Evolutionary conservation across 164 flowering plant species (phyloP), one percentile per base, ranked within the genome.

Genomic region (Houttuynia cordata): DNA sequence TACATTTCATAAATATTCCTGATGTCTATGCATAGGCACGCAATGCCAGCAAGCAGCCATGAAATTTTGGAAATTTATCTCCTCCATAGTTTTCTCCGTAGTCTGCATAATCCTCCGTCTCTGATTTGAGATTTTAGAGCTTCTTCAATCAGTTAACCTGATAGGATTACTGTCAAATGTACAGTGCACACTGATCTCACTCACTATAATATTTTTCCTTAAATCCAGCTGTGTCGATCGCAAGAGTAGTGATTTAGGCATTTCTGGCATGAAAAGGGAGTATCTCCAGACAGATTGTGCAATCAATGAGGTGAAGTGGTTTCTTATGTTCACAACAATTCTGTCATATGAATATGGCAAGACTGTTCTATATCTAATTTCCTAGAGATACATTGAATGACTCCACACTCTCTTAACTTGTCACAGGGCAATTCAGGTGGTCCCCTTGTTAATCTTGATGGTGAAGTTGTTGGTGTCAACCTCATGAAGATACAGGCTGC

Each of bases 271-370:
- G 75, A 80, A 78, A 37, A 84, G 91, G 75, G 98, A 92, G 68
- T 92, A 85, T 71, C 62, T 92, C 37, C 98, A 92, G 59, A 83
- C 96, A 40, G 98, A 92, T 74, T 92, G 97, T 69, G 93, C 98
- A 62, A 82, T 89, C 60, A 87, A 92, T 80, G 74, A 58, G 73
- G 98, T 92, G 82, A 66, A 42, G n/a, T 54, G n/a, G 18, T 22
- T 42, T 42, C 49, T 42, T 8, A 10, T 42, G 9, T 42, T 12
- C 49, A 10, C 17, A 42, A 14, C 49, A 17, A 17, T 53, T 20
- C 1, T 20, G 0, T 53, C 3, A 20, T 19, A 20, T 18, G 0
- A 53, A 10, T 20, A 13, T 30, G 37, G 37, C 37, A 30, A 30
- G 18, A 18, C 22, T 18, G 56, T n/a, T 53, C 12, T 20, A 20